Percentiles rank a stretch among this genome's conserved stretches.
phyloP scores from a whole-genome alignment of 2,329 filamentous ascomycete genomes.

The Dactylellina leptospora region DNA sequence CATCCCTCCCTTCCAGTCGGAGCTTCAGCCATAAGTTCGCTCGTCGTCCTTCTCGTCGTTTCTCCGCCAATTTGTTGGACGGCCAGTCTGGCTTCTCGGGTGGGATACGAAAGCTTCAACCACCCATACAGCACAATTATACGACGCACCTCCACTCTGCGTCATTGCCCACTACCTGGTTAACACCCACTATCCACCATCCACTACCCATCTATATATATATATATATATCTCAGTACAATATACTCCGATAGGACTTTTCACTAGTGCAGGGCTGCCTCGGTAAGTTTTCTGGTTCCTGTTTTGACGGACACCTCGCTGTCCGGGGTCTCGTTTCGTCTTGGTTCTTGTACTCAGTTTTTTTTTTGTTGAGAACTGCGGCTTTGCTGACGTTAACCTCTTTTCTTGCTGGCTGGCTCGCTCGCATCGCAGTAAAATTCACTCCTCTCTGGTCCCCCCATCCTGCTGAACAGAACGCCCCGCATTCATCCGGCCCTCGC shows the following conservation, averaged over 20 bases:
- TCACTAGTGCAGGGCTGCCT: slow-evolving; percentile 7
- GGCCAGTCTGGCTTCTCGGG: slow-evolving; percentile 44
- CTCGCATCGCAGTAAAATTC: background rate
- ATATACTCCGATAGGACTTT: too few species aligned
- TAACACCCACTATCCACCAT: background rate
- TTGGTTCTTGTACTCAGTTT: background rate
- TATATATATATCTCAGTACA: too few species aligned
- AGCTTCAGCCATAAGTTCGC: background rate
- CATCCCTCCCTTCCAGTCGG: background rate
- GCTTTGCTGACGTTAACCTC: slow-evolving; percentile 50
- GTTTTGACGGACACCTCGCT: background rate
- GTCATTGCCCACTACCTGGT: background rate
- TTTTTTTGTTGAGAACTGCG: slow-evolving; percentile 47
- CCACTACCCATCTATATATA: background rate
- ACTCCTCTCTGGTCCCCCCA: background rate
- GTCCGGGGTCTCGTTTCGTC: slow-evolving; percentile 14
- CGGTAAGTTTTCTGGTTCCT: slow-evolving; percentile 26
- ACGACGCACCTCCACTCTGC: background rate
- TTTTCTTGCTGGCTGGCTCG: too few species aligned
- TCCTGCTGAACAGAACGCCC: slow-evolving; percentile 21
- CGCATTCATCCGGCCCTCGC: slow-evolving; percentile 24
- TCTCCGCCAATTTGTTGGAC: slow-evolving; percentile 17
- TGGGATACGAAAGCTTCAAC: background rate
- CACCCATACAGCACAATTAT: background rate
- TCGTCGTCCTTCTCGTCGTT: slow-evolving; percentile 12